Evolutionary conservation across 805 yeast genomes (phyloP), one percentile per base, ranked within the genome.

Genomic region (Zygoascus tannicola): DNA sequence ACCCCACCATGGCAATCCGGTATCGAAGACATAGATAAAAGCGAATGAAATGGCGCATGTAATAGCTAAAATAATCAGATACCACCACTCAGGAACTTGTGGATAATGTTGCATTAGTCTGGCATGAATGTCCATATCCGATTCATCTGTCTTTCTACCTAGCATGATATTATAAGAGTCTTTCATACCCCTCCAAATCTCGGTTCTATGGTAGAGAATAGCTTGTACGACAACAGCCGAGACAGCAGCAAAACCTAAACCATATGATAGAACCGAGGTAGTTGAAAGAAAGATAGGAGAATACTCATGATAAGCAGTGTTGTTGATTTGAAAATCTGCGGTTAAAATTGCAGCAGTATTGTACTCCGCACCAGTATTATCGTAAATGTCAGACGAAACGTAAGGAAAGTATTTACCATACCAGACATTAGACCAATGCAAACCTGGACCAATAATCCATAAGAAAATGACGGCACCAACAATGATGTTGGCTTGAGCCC

Each of bases 401-500:
- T 78, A 71, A 32, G 85, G 85, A 56, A 80, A 60, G 61, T 70
- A 78, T 50, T 73, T 69, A n/a, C 78, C 71, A 56, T 73, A 73
- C 75, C 78, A 75, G 36, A 70, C 66, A 62, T 79, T 78, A 14
- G 73, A 67, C 52, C 73, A 66, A 56, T 75, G 73, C 23, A 78
- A 51, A 5, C 68, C 71, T 14, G 51, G 51, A 16, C 74, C 61
- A 76, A 56, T 58, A 61, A 36, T 18, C 76, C 70, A 55, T 73
- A 74, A 43, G 75, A 65, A 35, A 76, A 61, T 38, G 75, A 48
- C 77, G 52, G 21, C 14, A n/a, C 38, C 36, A 7, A 16, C 43
- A 28, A 40, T 18, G 21, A 53, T 44, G 35, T 40, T 22, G 7
- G 38, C 43, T 12, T 43, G 40, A 7, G 52, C 34, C 49, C 48